These are phyloP conservation scores for Plasmodium fragile DNA, from an alignment of 169 alveolate genomes.

Conservation along the genomic window DNA sequence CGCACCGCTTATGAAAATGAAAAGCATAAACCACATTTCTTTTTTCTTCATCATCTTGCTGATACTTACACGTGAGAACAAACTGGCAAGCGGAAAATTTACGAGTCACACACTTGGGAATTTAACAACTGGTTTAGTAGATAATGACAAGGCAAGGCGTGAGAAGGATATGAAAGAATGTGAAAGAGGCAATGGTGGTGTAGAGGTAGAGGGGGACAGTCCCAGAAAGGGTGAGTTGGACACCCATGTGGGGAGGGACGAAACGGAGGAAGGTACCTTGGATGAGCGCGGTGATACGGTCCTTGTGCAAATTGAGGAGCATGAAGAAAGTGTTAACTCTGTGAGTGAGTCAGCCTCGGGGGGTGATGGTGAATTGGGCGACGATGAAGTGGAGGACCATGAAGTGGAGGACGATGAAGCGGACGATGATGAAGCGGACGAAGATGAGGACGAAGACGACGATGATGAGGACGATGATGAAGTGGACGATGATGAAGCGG, in stretches of 20 bases:
- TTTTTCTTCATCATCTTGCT: background rate
- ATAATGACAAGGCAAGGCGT: background rate
- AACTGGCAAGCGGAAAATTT: background rate
- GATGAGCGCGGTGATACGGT: background rate
- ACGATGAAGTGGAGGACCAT: background rate
- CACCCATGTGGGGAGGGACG: background rate
- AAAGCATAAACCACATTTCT: background rate
- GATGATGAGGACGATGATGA: background rate
- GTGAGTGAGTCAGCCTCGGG: background rate
- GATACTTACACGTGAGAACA: background rate
- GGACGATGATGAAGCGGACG: background rate
- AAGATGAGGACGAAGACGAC: background rate
- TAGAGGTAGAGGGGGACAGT: background rate
- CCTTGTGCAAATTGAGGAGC: background rate
- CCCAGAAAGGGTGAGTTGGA: background rate
- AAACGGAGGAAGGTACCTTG: background rate
- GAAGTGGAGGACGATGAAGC: too few species aligned
- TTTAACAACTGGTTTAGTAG: background rate
- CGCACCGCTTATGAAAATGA: background rate
- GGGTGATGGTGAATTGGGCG: background rate
- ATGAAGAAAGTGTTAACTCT: background rate
- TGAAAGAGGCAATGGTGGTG: background rate
- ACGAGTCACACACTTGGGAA: background rate
- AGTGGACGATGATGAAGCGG: background rate
- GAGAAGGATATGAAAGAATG: background rate